phyloP scores from a whole-genome alignment of 2,329 filamentous ascomycete species.

The Colletotrichum aenigma region DNA sequence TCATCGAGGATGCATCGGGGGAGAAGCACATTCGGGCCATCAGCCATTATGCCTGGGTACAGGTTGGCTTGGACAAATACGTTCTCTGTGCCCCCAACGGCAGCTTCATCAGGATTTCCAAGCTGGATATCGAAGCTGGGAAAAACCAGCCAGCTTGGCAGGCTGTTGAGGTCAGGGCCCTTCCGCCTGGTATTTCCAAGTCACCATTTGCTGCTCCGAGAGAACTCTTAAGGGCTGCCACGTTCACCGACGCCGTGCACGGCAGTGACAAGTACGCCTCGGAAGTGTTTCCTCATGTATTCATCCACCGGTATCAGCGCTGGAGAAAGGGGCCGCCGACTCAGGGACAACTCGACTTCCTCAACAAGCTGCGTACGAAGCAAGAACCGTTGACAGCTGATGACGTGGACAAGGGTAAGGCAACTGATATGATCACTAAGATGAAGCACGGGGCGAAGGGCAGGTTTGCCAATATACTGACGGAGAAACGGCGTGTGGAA shows the following conservation, averaged over 20 bases:
- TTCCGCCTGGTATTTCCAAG: constrained; percentile 48
- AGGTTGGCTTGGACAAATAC: constrained; percentile 72
- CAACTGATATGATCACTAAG: constrained; percentile 91
- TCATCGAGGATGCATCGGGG: constrained; percentile 80
- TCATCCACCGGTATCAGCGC: constrained; percentile 67
- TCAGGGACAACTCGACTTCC: constrained; percentile 67
- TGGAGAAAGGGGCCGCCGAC: constrained; percentile 76
- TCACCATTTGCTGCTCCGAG: constrained; percentile 72
- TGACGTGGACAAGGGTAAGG: constrained; percentile 78
- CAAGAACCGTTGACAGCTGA: constrained; percentile 56
- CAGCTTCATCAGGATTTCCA: constrained; percentile 62
- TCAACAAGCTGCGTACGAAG: constrained; percentile 68
- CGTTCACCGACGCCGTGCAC: constrained; percentile 78
- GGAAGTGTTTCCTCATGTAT: constrained; percentile 66
- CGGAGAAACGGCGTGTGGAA: constrained; percentile 54
- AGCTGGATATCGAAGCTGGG: constrained; percentile 26
- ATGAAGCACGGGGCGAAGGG: constrained; percentile 80
- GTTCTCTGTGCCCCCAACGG: constrained; percentile 71
- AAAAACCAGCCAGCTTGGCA: constrained; percentile 35
- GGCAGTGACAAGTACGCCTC: constrained; percentile 83
- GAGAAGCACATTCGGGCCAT: constrained; percentile 80
- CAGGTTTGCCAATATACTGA: constrained; percentile 59
- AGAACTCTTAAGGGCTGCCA: constrained; percentile 66
- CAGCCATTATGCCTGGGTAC: constrained; percentile 83
- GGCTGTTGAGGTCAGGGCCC: constrained; percentile 53